Conservation (phyloP, 1,284 basidiomycete genomes). For the Papiliotrema fonsecae region DNA sequence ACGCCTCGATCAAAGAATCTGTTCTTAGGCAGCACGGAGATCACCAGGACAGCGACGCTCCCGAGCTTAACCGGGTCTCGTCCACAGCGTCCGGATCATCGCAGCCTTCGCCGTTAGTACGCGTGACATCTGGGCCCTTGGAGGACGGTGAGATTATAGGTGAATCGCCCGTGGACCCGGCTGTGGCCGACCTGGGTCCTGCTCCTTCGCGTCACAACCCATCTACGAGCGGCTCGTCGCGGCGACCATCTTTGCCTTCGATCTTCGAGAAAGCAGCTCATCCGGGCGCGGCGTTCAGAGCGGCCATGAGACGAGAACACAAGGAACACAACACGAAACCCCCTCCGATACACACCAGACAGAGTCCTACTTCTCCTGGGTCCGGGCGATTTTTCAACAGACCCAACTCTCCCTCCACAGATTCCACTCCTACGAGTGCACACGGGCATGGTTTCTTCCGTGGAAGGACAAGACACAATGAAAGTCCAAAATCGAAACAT, state of each 20-base stretch:
- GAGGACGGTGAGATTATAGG: not conserved
- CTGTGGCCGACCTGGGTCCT: not conserved
- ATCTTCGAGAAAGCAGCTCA: slow-evolving; percentile 46
- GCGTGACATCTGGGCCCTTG: not conserved
- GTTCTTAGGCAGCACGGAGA: not conserved
- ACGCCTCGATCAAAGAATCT: too few relatives aligned
- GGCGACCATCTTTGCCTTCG: slow-evolving; percentile 45
- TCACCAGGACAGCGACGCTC: not conserved
- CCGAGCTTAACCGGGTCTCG: not conserved
- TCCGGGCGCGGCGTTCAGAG: slow-evolving; percentile 34
- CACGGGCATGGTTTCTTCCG: slow-evolving; percentile 19
- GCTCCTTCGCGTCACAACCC: slow-evolving; percentile 5
- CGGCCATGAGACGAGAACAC: slow-evolving; percentile 26
- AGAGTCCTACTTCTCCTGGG: slow-evolving; percentile 4
- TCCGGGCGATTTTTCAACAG: too few relatives aligned
- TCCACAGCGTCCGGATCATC: not conserved
- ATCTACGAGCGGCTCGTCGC: slow-evolving; percentile 19
- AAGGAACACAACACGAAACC: not conserved
- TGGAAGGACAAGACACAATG: slow-evolving; percentile 12
- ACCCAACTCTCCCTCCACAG: slow-evolving; percentile 3
- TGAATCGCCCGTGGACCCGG: not conserved
- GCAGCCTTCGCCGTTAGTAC: not conserved
- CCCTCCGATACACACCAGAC: not conserved
- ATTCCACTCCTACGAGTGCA: not conserved
- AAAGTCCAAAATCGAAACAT: slow-evolving; percentile 5